Evolutionary conservation across 805 yeast genomes (phyloP).

Genomic region (Pichia membranifaciens): DNA sequence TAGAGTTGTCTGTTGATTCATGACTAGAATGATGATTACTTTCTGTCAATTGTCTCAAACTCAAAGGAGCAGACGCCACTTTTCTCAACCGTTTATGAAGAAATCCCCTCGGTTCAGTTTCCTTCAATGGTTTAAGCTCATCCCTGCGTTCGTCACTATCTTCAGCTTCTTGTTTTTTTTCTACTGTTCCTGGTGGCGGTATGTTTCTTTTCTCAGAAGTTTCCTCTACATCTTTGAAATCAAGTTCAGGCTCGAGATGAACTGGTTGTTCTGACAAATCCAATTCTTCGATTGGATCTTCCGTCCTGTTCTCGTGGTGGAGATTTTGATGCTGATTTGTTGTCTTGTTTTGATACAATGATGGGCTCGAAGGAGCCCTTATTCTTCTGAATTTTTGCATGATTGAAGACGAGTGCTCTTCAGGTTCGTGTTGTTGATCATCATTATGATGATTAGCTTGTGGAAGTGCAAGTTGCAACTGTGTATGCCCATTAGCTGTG

Average conservation of each 20-base stretch:
- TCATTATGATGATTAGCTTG: neutral
- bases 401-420: constrained; percentile 20
- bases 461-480: neutral
- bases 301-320: neutral
- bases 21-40: neutral
- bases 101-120: constrained; percentile 10
- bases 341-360: constrained; percentile 11
- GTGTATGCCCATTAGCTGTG: neutral
- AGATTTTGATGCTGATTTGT: constrained; percentile 1
- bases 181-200: neutral
- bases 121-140: constrained; percentile 14
- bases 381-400: constrained; percentile 32
- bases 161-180: neutral
- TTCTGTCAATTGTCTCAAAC: constrained; percentile 34
- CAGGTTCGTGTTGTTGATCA: constrained; percentile 3
- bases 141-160: constrained; percentile 14
- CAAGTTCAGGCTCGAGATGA: neutral
- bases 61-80: constrained; percentile 83
- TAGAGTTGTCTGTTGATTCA: neutral
- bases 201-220: no score
- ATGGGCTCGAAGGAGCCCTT: constrained; percentile 30
- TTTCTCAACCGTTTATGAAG: constrained; percentile 49
- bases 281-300: constrained; percentile 20
- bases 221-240: no score
- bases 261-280: constrained; percentile 20